Percentiles rank a stretch among this genome's conserved stretches.
These are phyloP conservation scores for Blastobotrys terrestris DNA, from an alignment of 805 yeast genomes.

Conservation along the genomic window DNA sequence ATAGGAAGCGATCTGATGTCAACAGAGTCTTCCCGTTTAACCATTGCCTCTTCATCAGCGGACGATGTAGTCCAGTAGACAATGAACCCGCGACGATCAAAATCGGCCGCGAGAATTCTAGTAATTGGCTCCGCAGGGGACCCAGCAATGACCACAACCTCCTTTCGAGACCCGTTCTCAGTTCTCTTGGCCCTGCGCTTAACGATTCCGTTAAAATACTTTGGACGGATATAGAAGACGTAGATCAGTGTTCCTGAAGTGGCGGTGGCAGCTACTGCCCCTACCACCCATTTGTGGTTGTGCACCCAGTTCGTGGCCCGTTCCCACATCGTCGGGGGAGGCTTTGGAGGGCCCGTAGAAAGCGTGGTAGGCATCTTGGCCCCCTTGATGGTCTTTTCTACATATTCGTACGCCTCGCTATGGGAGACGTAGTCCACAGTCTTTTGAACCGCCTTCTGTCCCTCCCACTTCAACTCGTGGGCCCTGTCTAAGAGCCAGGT, in stretches of 20 bases:
- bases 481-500: constrained; percentile 17
- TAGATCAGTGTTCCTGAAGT: constrained; percentile 21
- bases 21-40: constrained; percentile 47
- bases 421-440: constrained; percentile 13
- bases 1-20: constrained; percentile 65
- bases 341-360: constrained; percentile 22
- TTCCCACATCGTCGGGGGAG: constrained; percentile 19
- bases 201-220: constrained; percentile 3
- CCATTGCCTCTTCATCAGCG: constrained; percentile 48
- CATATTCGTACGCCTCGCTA: constrained; percentile 14
- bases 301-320: constrained; percentile 21
- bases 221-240: constrained; percentile 11
- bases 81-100: constrained; percentile 73
- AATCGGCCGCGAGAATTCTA: constrained; percentile 61
- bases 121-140: constrained; percentile 72
- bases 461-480: constrained; percentile 14
- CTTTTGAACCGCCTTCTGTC: constrained; percentile 8
- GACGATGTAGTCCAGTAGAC: constrained; percentile 67
- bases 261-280: constrained; percentile 15
- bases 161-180: constrained; percentile 64
- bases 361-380: background rate
- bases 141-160: constrained; percentile 69
- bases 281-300: constrained; percentile 21
- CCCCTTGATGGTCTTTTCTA: constrained; percentile 12
- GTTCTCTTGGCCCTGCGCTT: constrained; percentile 57